These are phyloP conservation scores for Phytomonas sp. DNA, from an alignment of 208 protist species.

Conservation along the genomic window DNA sequence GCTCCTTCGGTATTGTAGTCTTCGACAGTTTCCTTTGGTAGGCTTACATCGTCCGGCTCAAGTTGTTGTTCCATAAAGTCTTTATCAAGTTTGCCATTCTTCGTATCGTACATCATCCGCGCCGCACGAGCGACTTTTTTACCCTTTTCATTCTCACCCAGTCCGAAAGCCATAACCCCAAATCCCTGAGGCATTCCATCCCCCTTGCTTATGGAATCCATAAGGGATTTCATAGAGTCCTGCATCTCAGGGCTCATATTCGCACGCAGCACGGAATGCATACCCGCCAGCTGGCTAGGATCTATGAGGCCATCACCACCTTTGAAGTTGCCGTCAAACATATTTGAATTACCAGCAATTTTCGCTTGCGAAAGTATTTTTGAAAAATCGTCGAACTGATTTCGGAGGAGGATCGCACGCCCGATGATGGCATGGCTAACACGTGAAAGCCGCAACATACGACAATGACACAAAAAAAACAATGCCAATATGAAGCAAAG, in stretches of 20 bases:
- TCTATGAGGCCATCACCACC: conserved; percentile 54
- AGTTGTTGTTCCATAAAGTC: conserved; percentile 85
- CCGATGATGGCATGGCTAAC: background rate
- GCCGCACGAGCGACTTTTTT: conserved; percentile 84
- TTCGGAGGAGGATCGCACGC: background rate
- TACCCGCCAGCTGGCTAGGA: conserved; percentile 31
- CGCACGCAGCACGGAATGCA: conserved; percentile 55
- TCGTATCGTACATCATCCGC: conserved; percentile 67
- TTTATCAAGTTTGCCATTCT: conserved; percentile 72
- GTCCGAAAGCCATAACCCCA: conserved; percentile 88
- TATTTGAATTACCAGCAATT: conserved; percentile 15
- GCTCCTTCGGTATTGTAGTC: conserved; percentile 62
- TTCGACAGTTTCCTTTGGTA: conserved; percentile 75
- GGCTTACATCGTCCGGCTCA: conserved; percentile 72
- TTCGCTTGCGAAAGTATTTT: conserved; percentile 11
- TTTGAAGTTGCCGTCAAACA: conserved; percentile 74
- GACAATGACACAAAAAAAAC: background rate
- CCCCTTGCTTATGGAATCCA: conserved; percentile 40
- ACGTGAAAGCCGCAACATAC: background rate
- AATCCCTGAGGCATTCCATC: conserved; percentile 54
- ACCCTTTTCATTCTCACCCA: conserved; percentile 84
- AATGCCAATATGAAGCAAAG: background rate
- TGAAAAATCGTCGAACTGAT: conserved; percentile 10
- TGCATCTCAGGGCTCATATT: conserved; percentile 80
- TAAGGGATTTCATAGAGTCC: conserved; percentile 73